Evolutionary conservation across 2,329 filamentous ascomycete species (phyloP), one percentile per base, ranked within the genome.

Genomic region (Colletotrichum gloeosporioides): DNA sequence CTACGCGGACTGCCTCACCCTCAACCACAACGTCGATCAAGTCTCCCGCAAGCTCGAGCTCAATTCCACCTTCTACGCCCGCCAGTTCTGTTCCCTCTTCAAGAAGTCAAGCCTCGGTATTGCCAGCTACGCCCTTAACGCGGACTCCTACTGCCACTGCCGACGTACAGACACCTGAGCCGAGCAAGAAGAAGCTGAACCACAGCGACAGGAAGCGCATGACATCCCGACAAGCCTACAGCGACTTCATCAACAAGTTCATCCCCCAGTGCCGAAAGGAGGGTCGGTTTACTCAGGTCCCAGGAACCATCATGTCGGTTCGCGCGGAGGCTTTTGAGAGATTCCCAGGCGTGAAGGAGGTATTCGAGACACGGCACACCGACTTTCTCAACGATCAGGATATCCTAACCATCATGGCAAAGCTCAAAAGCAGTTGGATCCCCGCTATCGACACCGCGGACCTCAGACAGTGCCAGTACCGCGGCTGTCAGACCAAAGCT

Each of bases 201-300:
- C 79, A 87, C 27, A 91, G 91, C 71, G 92, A 95, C 78, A 88
- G 91, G 2, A 87, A 88, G 27, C 89, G 92, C 4, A 87, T 92
- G 84, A 82, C 78, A 0, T 86, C 87, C 55, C 89, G 94, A 1
- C 88, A 89, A 0, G 87, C 92, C 32, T 95, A 92, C 80, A 85
- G 86, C 3, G 81, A 82, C 8, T 96, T 93, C 89, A 82, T 93
- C 6, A 87, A 93, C 2, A 90, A 92, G 7, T 95, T 91, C 77
- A 83, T 94, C n/a, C 91, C 92, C 0, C 80, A 80, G 4, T 90
- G 90, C 74, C 85, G 87, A 2, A 83, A 83, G 1, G 74, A 86
- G 29, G 85, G 84, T 0, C 83, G 82, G 2, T 88, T 86, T 71
- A 65, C 80, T 1, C 66, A 77, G 27, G 79, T 77, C 36, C 79